Conservation (phyloP, 176 grass and related monocot species). For the Oryza rufipogon region DNA sequence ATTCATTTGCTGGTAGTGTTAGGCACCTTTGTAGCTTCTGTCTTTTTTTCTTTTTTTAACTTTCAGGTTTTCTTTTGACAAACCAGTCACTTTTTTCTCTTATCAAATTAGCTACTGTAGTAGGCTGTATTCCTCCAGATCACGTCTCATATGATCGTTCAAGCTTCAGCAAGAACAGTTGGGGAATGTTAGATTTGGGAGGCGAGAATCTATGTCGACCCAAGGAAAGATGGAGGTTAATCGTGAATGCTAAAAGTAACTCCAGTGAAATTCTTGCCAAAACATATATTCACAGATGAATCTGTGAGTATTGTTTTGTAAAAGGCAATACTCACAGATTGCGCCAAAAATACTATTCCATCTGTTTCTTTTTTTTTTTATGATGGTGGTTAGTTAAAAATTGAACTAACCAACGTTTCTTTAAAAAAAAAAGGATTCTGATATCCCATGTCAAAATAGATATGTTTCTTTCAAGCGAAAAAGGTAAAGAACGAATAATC, state of each 20-base stretch:
- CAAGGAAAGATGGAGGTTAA: not conserved
- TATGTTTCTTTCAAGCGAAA: not conserved
- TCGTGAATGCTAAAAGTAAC: not conserved
- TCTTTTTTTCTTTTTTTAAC: not conserved
- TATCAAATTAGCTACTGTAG: not conserved
- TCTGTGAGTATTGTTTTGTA: not conserved
- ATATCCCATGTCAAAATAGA: not conserved
- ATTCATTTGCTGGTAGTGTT: conserved; percentile 10
- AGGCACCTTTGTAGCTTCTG: not conserved
- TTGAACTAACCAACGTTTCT: too few species aligned
- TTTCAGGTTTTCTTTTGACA: conserved; percentile 20
- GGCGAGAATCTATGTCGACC: not conserved
- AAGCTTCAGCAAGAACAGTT: not conserved
- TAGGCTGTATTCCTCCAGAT: not conserved
- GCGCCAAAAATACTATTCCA: too few species aligned
- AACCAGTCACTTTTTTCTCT: not conserved
- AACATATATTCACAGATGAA: not conserved
- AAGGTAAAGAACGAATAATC: not conserved
- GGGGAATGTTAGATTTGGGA: not conserved
- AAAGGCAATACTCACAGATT: not conserved
- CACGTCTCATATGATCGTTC: not conserved
- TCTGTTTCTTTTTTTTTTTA: too few species aligned
- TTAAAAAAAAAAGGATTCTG: not conserved
- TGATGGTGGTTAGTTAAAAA: too few species aligned
- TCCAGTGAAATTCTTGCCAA: not conserved